Base-by-base conservation (phyloP, 2,329 filamentous ascomycete genomes). In the Tolypocladium tropicale region DNA sequence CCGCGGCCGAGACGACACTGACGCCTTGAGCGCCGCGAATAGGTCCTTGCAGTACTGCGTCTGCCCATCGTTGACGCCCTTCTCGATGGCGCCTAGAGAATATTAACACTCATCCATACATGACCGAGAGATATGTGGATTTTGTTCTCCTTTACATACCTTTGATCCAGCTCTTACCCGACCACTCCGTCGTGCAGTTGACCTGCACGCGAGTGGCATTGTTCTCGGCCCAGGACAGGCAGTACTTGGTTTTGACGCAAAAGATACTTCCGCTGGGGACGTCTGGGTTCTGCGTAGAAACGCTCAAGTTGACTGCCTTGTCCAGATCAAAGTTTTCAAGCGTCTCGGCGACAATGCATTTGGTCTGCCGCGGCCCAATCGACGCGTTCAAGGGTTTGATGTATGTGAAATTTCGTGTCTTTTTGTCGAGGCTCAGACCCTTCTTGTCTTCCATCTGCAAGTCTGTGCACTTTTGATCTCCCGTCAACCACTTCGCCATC, bases 161-260 rank as follows among this genome's bases (percentile, higher is more conserved):
- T 76, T 94, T 96, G 50, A 99, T 76, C 94, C 94, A 99, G 75
- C 92, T 96, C 78, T 97, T 99, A 64, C 92, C 92, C 4, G 87
- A 86, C 95, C 95, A 99, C 67, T 99, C 95, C 48, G 96, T 89
- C 2, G 85, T 87, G 69, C 90, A 96, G 62, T 87, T 96, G 74
- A 93, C 87, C 59, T 94, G 84, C 33, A 99, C 75, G 32, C 91
- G 82, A 1, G 95, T 99, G 41, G 84, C 77, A 65, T 96, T 96
- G 59, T 85, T 86, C 53, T 94, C 85, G 4, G 86, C 91, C 94
- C 94, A 99, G 53, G 89, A 89, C 25, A 99, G 78, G 66, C 95
- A 96, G 67, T 97, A 99, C 63, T 88, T 89, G 3, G 94, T 99
- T 73, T 96, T 97, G 50, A 90, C 88, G 39, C 83, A 82, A 67